Evolutionary conservation across 768 basidiomycete species (phyloP).

Genomic region (Porphyrellus cyaneotinctus): DNA sequence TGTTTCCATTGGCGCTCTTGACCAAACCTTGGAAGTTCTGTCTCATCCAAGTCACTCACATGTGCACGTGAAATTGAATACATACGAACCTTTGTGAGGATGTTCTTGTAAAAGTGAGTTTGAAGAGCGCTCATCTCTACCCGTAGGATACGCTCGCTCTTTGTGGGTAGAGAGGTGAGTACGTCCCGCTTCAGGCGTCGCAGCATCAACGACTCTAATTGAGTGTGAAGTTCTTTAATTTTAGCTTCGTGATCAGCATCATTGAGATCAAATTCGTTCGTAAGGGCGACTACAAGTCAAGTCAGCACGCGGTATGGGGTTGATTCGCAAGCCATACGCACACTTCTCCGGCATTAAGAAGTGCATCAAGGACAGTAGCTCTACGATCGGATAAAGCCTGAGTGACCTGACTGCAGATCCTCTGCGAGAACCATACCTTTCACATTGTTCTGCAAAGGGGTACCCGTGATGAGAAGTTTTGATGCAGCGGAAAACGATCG

Average conservation of each 20-base stretch:
- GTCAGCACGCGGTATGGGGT: conserved; percentile 4
- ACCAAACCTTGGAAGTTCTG: conserved; percentile 92
- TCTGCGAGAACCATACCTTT: conserved; percentile 58
- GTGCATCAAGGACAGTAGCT: conserved; percentile 95
- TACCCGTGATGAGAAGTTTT: conserved; percentile 96
- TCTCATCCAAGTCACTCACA: conserved; percentile 4
- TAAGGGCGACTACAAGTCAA: conserved; percentile 65
- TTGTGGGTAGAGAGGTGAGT: conserved; percentile 91
- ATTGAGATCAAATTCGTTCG: conserved; percentile 92
- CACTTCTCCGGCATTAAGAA: conserved; percentile 99
- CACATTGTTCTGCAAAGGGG: conserved; percentile 97
- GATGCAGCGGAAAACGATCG: conserved; percentile 84
- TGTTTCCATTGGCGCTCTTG: conserved; percentile 84
- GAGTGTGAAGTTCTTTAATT: conserved; percentile 93
- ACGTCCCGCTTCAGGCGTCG: conserved; percentile 94
- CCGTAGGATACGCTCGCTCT: conserved; percentile 95
- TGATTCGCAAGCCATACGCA: conserved; percentile 34
- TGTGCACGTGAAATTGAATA: neutral
- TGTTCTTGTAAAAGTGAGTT: conserved; percentile 98
- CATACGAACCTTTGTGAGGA: conserved; percentile 73
- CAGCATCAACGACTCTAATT: conserved; percentile 92
- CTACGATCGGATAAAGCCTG: conserved; percentile 39
- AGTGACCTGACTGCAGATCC: conserved; percentile 3
- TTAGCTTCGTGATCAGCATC: conserved; percentile 91
- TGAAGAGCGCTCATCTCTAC: conserved; percentile 97